These are phyloP conservation scores for Saturnispora diversa DNA, from an alignment of 805 yeast genomes.

Conservation along the genomic window DNA sequence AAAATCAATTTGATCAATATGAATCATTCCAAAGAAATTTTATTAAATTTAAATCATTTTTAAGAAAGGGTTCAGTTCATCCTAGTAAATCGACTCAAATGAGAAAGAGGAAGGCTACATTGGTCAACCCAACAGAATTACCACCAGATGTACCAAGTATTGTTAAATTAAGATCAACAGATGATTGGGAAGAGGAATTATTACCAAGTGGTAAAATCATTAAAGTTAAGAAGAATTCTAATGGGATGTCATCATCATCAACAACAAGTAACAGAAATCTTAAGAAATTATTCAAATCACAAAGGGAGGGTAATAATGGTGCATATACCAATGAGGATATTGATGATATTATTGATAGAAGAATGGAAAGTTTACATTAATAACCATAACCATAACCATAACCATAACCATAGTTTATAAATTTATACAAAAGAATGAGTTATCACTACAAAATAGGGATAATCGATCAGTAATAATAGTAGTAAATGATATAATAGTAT, in stretches of 20 bases:
- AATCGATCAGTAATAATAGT: no score
- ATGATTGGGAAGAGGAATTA: conserved; percentile 43
- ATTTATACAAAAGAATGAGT: no score
- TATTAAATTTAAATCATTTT: conserved; percentile 25
- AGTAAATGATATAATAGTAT: no score
- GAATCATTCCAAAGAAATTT: conserved; percentile 15
- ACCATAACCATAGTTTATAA: no score
- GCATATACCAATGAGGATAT: conserved; percentile 45
- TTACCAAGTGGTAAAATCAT: conserved; percentile 70
- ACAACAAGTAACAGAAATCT: conserved; percentile 20
- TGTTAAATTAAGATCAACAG: conserved; percentile 28
- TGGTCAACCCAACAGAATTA: conserved; percentile 38
- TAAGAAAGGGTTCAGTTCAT: conserved; percentile 30
- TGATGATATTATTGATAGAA: conserved; percentile 33
- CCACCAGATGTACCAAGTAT: conserved; percentile 41
- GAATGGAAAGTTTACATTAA: conserved; percentile 29
- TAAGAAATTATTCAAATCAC: conserved; percentile 23
- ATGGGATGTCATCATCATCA: conserved; percentile 28
- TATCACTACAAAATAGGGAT: not conserved
- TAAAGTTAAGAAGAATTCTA: conserved; percentile 28
- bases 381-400: no score
- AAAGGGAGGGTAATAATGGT: conserved; percentile 12
- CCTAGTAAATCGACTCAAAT: conserved; percentile 29
- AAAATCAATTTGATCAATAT: conserved; percentile 17
- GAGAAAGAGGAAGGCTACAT: conserved; percentile 43